phyloP scores from a whole-genome alignment of 257 asterid species.

The Schizonepeta tenuifolia region DNA sequence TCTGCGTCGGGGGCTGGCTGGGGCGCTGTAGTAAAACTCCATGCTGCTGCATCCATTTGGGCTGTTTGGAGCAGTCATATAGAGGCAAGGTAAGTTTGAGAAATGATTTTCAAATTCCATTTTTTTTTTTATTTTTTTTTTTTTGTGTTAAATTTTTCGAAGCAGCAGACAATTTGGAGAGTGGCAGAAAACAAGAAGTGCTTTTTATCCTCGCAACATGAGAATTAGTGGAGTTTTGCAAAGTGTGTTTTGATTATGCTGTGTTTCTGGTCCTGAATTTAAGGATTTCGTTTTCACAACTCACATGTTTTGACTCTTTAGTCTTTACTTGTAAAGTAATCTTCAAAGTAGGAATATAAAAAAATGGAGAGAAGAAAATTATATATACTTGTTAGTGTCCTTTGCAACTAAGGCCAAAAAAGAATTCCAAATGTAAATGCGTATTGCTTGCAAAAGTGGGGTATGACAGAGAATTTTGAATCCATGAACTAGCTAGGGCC shows the following conservation, averaged over 20 bases:
- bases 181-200: constrained; percentile 43
- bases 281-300: constrained; percentile 41
- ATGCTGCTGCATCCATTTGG: constrained; percentile 45
- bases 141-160: constrained; percentile 12
- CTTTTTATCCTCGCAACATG: constrained; percentile 11
- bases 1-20: constrained; percentile 47
- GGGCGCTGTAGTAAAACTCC: constrained; percentile 57
- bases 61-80: constrained; percentile 54
- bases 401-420: constrained; percentile 34
- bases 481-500: constrained; percentile 20
- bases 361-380: background rate
- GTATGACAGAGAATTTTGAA: constrained; percentile 28
- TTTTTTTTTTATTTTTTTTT: background rate
- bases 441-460: constrained; percentile 35
- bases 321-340: constrained; percentile 44
- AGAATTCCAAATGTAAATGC: constrained; percentile 28
- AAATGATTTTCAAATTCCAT: constrained; percentile 44
- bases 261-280: constrained; percentile 53
- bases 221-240: constrained; percentile 10
- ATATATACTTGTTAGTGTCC: constrained; percentile 46
- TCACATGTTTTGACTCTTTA: constrained; percentile 43
- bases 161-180: constrained; percentile 2
- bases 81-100: constrained; percentile 34
- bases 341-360: constrained; percentile 44
- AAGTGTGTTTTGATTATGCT: constrained; percentile 19